A percentile compares a stretch with the other conserved stretches of the same genome.
Evolutionary conservation across 2,329 filamentous ascomycete species (phyloP).

Genomic region (Epichloe aotearoae): DNA sequence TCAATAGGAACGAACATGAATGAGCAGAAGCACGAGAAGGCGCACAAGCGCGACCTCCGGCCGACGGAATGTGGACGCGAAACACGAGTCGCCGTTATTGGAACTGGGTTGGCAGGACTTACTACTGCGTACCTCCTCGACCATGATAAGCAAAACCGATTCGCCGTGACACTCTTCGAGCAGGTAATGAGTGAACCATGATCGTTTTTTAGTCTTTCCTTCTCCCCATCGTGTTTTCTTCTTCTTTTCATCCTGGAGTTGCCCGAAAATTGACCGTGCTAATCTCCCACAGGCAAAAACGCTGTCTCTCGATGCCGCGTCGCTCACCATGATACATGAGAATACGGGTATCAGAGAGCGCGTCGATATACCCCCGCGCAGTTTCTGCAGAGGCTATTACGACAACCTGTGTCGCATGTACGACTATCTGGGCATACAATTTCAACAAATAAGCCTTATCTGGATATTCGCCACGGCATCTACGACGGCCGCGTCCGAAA

Average conservation of each 20-base stretch:
- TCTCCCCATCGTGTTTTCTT: too few species aligned
- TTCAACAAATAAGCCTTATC: constrained; percentile 36
- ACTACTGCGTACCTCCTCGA: constrained; percentile 23
- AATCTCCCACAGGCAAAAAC: constrained; percentile 14
- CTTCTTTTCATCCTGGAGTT: too few species aligned
- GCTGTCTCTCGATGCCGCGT: constrained; percentile 26
- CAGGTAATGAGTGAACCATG: constrained; percentile 14
- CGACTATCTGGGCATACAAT: constrained; percentile 35
- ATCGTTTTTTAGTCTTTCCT: too few species aligned
- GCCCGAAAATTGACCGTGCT: neutral
- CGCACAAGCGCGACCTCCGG: neutral
- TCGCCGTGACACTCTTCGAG: constrained; percentile 23
- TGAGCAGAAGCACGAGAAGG: neutral
- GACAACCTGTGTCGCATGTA: constrained; percentile 43
- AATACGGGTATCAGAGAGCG: constrained; percentile 18
- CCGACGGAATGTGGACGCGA: too few species aligned
- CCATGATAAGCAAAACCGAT: constrained; percentile 17
- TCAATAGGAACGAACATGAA: neutral
- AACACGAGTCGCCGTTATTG: constrained; percentile 20
- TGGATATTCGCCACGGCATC: constrained; percentile 33
- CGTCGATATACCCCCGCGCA: constrained; percentile 27
- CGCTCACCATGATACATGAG: constrained; percentile 21
- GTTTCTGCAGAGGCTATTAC: constrained; percentile 33
- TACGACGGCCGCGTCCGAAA: constrained; percentile 2
- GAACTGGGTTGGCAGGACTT: constrained; percentile 25